These are phyloP conservation scores for Fusarium bactridioides DNA, from an alignment of 2,329 filamentous ascomycete genomes.

Conservation along the genomic window DNA sequence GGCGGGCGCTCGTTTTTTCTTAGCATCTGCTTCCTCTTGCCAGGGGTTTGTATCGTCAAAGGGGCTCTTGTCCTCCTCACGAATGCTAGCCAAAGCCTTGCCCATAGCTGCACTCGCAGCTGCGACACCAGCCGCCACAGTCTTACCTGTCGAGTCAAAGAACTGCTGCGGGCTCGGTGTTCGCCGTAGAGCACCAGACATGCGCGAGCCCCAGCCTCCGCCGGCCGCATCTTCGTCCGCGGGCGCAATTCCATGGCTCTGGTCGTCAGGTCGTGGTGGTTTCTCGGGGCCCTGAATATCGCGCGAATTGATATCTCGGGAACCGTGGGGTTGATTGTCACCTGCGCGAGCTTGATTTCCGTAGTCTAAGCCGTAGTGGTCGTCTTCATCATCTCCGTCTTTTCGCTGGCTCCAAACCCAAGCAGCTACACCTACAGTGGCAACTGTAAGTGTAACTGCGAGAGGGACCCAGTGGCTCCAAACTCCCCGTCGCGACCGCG, in stretches of 20 bases:
- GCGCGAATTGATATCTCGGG: conserved; percentile 40
- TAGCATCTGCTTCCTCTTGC: conserved; percentile 86
- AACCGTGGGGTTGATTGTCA: conserved; percentile 60
- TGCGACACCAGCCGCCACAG: conserved; percentile 80
- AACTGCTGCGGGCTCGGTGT: conserved; percentile 90
- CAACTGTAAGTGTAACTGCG: conserved; percentile 84
- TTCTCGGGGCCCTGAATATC: conserved; percentile 47
- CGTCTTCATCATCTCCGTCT: conserved; percentile 72
- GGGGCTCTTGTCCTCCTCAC: conserved; percentile 79
- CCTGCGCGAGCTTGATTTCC: conserved; percentile 61
- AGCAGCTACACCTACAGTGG: conserved; percentile 83
- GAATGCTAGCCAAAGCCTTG: conserved; percentile 81
- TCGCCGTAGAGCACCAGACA: conserved; percentile 81
- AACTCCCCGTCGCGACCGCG: conserved; percentile 67
- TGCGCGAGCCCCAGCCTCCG: conserved; percentile 73
- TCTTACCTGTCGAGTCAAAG: conserved; percentile 82
- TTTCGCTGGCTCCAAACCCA: conserved; percentile 94
- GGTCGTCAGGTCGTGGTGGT: conserved; percentile 51
- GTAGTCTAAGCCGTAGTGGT: conserved; percentile 60
- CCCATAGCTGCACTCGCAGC: conserved; percentile 85
- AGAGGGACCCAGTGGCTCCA: conserved; percentile 91
- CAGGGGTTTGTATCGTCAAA: conserved; percentile 89
- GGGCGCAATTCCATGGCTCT: conserved; percentile 52
- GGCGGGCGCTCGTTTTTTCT: conserved; percentile 55
- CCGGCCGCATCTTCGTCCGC: conserved; percentile 44